Conservation (phyloP, 2,329 filamentous ascomycete genomes). For the Ophiocordyceps camponoti-leonardi region DNA sequence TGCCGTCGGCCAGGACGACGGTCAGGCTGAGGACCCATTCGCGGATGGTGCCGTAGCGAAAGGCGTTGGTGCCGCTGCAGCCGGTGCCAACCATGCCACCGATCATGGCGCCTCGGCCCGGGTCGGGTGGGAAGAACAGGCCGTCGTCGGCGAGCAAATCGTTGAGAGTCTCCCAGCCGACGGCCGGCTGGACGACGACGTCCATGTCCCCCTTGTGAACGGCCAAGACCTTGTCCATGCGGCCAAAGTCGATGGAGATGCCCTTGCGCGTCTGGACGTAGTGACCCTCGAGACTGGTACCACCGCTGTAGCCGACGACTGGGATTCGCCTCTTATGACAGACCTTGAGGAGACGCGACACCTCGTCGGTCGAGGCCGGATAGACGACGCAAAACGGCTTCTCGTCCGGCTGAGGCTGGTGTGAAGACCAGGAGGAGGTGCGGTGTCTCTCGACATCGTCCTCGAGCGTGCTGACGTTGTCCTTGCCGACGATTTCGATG, state of each 20-base stretch:
- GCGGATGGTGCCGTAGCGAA: conserved; percentile 86
- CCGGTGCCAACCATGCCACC: conserved; percentile 71
- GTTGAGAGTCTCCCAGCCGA: conserved; percentile 78
- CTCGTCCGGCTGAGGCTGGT: conserved; percentile 29
- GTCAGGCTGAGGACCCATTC: conserved; percentile 84
- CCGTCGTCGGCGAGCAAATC: conserved; percentile 55
- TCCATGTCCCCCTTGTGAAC: conserved; percentile 66
- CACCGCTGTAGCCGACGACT: conserved; percentile 73
- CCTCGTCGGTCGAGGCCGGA: conserved; percentile 63
- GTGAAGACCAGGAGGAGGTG: conserved; percentile 45
- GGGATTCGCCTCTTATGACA: conserved; percentile 70
- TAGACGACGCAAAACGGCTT: conserved; percentile 57
- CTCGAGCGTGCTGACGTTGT: conserved; percentile 44
- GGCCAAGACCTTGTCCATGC: conserved; percentile 66
- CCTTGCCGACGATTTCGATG: conserved; percentile 42
- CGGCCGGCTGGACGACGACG: conserved; percentile 60
- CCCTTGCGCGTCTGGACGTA: conserved; percentile 70
- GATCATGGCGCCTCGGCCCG: conserved; percentile 82
- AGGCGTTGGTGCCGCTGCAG: conserved; percentile 69
- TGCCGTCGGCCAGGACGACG: conserved; percentile 79
- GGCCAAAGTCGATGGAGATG: conserved; percentile 69
- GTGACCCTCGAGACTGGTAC: conserved; percentile 80
- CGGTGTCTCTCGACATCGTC: conserved; percentile 38
- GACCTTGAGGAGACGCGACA: conserved; percentile 74
- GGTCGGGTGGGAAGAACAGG: conserved; percentile 84